Percentiles rank a stretch among this genome's conserved stretches.
phyloP scores from a whole-genome alignment of 441 rosid genomes.

The Brassica hybrid region DNA sequence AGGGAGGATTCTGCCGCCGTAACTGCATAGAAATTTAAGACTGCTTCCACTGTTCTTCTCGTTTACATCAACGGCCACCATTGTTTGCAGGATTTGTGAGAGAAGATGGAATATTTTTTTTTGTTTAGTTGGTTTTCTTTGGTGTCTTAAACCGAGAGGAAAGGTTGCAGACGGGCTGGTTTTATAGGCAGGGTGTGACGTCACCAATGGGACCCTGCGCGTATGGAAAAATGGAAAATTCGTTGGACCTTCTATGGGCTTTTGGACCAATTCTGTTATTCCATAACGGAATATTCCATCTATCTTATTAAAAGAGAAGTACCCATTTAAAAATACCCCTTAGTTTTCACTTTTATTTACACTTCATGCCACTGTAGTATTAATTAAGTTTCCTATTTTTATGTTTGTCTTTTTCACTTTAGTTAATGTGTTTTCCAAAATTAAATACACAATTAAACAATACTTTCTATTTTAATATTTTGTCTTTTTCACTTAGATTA shows the following conservation, averaged over 20 bases:
- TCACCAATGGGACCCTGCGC: conserved; percentile 29
- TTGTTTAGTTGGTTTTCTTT: background rate
- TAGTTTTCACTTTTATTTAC: too few species aligned
- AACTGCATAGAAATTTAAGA: conserved; percentile 86
- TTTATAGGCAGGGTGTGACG: conserved; percentile 38
- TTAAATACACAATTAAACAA: too few species aligned
- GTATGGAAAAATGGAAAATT: conserved; percentile 31
- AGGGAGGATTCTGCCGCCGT: conserved; percentile 85
- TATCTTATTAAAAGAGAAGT: too few species aligned
- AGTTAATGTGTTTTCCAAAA: too few species aligned
- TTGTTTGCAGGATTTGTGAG: conserved; percentile 9
- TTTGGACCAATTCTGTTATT: background rate
- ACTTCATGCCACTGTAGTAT: too few species aligned
- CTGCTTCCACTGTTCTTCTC: conserved; percentile 44
- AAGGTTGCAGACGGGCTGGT: conserved; percentile 23
- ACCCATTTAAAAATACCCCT: too few species aligned
- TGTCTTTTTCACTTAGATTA: too few species aligned
- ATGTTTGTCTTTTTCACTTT: too few species aligned
- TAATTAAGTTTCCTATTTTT: too few species aligned
- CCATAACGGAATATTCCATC: too few species aligned
- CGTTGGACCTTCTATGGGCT: conserved; percentile 29
- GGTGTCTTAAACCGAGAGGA: conserved; percentile 42
- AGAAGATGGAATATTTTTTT: conserved; percentile 3
- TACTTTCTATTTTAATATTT: too few species aligned
- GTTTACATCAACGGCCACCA: conserved; percentile 30